Conservation (phyloP, 2,329 filamentous ascomycete species). For the Thermochaetoides dissita region DNA sequence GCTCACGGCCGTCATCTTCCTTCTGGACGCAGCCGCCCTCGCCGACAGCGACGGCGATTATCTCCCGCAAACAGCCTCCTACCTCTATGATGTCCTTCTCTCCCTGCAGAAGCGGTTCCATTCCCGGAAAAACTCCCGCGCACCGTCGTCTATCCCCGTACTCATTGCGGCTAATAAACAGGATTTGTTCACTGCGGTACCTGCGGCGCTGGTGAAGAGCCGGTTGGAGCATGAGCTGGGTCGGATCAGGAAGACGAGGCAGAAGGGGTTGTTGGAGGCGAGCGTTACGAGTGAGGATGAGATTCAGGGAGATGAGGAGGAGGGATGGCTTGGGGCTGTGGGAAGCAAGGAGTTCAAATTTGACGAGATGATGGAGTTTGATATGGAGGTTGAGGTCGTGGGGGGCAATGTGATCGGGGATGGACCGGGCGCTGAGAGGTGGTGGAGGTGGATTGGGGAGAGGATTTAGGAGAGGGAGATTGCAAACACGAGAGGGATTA, state of each 20-base stretch:
- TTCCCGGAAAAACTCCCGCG: constrained; percentile 16
- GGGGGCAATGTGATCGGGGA: constrained; percentile 58
- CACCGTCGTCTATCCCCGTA: constrained; percentile 50
- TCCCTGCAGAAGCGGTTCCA: constrained; percentile 54
- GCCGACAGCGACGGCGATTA: constrained; percentile 33
- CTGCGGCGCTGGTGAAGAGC: constrained; percentile 58
- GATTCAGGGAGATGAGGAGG: constrained; percentile 53
- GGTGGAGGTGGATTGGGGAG: constrained; percentile 83
- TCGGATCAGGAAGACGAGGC: constrained; percentile 60
- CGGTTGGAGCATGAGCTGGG: constrained; percentile 70
- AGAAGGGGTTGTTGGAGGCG: constrained; percentile 70
- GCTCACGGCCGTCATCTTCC: constrained; percentile 64
- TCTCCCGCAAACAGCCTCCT: constrained; percentile 62
- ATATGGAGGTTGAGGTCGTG: constrained; percentile 61
- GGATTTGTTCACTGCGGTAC: constrained; percentile 86
- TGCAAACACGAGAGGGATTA: not conserved
- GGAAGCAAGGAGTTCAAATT: constrained; percentile 69
- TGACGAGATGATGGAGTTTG: constrained; percentile 67
- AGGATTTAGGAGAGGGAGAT: constrained; percentile 36
- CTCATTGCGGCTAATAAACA: constrained; percentile 89
- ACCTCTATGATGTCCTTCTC: constrained; percentile 81
- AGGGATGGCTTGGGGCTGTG: constrained; percentile 72
- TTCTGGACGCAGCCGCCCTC: constrained; percentile 71
- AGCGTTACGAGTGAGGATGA: constrained; percentile 52
- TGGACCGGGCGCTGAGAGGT: constrained; percentile 60